A percentile compares a stretch with the other conserved stretches of the same genome.
Conservation (phyloP, 139 green algal genomes). For the Chlorella sp. region DNA sequence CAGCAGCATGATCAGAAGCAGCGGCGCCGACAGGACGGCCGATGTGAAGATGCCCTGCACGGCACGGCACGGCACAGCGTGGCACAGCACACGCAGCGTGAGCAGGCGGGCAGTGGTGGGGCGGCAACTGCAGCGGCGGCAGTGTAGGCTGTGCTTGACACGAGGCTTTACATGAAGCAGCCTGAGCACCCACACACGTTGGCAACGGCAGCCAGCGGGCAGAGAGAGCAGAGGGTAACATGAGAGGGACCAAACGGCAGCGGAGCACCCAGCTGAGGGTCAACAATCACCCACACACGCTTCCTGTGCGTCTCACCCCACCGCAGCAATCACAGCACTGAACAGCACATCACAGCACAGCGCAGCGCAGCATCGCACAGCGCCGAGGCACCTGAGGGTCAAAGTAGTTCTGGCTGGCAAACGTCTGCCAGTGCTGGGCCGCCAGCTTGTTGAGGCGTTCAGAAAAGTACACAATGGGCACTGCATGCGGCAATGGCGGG, state of each 20-base stretch:
- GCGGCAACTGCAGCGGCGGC: too few relatives aligned
- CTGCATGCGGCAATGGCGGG: neutral
- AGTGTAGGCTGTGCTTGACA: too few relatives aligned
- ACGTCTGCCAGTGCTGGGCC: slow-evolving; percentile 50
- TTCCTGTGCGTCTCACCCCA: too few relatives aligned
- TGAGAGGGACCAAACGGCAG: too few relatives aligned
- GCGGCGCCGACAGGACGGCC: slow-evolving; percentile 56
- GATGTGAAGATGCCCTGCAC: slow-evolving; percentile 57
- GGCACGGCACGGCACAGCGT: neutral
- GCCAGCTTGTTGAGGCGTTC: slow-evolving; percentile 57
- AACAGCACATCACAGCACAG: neutral
- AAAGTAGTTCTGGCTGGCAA: slow-evolving; percentile 68
- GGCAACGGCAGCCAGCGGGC: too few relatives aligned
- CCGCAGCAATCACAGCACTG: neutral
- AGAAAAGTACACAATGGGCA: slow-evolving; percentile 51
- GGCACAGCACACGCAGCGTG: neutral
- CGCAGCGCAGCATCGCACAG: neutral
- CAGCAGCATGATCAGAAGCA: slow-evolving; percentile 64
- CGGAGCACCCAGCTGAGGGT: too few relatives aligned
- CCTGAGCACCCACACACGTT: too few relatives aligned
- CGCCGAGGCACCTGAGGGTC: slow-evolving; percentile 14
- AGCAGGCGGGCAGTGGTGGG: neutral
- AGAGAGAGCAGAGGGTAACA: too few relatives aligned
- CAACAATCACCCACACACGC: too few relatives aligned
- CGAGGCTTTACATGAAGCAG: too few relatives aligned